Percentiles rank a stretch among this genome's conserved stretches.
These are phyloP conservation scores for Luvunga scandens DNA, from an alignment of 345 rosid species.

Conservation along the genomic window DNA sequence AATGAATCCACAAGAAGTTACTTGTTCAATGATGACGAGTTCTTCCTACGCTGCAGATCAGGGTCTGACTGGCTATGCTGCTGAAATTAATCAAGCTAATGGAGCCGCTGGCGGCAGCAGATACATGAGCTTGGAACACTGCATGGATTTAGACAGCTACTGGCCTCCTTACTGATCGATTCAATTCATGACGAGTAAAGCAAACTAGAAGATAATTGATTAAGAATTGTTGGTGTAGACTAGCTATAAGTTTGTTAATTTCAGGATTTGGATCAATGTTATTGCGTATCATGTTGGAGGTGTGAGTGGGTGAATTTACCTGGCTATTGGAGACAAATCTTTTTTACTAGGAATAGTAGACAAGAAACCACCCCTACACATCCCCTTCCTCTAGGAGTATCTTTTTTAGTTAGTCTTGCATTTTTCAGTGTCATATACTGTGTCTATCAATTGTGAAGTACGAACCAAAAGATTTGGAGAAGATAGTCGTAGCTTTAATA, in stretches of 20 bases:
- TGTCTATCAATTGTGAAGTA: not conserved
- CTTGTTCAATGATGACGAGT: conserved; percentile 33
- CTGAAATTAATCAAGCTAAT: conserved; percentile 32
- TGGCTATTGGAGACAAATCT: not conserved
- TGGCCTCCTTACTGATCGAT: conserved; percentile 67
- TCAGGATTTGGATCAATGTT: not conserved
- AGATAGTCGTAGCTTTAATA: no score
- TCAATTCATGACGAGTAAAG: no score
- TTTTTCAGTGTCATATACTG: no score
- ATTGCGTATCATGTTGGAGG: not conserved
- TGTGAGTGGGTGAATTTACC: not conserved
- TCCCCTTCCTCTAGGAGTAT: not conserved
- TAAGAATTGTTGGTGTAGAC: not conserved
- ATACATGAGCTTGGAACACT: conserved; percentile 61
- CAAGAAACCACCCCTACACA: not conserved
- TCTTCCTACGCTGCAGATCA: conserved; percentile 28
- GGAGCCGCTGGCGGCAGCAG: conserved; percentile 36
- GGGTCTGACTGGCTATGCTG: conserved; percentile 28
- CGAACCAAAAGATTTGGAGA: not conserved
- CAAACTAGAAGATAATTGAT: not conserved
- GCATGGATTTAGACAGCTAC: conserved; percentile 85
- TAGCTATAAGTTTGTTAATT: not conserved
- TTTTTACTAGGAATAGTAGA: not conserved
- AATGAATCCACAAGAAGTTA: conserved; percentile 55
- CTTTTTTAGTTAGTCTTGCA: not conserved